A percentile compares a stretch with the other conserved stretches of the same genome.
Evolutionary conservation across 2,329 filamentous ascomycete species (phyloP).

Genomic region (Botrytis cinerea): DNA sequence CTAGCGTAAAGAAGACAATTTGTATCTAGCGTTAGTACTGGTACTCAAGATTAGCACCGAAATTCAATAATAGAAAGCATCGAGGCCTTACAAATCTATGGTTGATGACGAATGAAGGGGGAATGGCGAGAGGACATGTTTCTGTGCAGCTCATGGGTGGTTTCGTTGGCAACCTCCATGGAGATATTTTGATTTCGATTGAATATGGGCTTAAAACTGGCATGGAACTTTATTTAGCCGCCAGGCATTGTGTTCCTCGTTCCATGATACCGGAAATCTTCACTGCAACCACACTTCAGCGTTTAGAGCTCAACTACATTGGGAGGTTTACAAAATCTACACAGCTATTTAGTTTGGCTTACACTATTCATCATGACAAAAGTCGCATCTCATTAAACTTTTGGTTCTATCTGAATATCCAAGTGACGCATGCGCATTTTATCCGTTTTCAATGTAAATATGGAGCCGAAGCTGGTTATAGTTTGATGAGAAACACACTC

Average conservation of each 20-base stretch:
- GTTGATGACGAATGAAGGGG: neutral
- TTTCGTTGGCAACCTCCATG: neutral
- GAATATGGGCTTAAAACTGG: neutral
- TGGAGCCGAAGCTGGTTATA: neutral
- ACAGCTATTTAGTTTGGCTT: neutral
- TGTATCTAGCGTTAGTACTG: rapidly evolving
- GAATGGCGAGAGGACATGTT: neutral
- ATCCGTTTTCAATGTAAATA: neutral
- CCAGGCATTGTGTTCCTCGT: too few species aligned
- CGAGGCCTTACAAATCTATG: neutral
- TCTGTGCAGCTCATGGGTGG: neutral
- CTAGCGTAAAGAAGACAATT: rapidly evolving
- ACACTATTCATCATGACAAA: rapidly evolving
- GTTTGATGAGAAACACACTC: neutral
- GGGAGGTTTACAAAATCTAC: neutral
- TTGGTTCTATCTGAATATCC: neutral
- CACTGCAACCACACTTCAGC: neutral
- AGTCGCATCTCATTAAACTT: neutral
- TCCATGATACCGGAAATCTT: neutral
- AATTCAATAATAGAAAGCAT: neutral
- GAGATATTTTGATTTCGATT: neutral
- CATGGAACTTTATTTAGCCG: too few species aligned
- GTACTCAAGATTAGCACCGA: neutral
- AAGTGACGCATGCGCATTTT: neutral
- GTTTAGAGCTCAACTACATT: neutral